Evolutionary conservation across 2,329 filamentous ascomycete species (phyloP).

Genomic region (Talaromyces rugulosus): DNA sequence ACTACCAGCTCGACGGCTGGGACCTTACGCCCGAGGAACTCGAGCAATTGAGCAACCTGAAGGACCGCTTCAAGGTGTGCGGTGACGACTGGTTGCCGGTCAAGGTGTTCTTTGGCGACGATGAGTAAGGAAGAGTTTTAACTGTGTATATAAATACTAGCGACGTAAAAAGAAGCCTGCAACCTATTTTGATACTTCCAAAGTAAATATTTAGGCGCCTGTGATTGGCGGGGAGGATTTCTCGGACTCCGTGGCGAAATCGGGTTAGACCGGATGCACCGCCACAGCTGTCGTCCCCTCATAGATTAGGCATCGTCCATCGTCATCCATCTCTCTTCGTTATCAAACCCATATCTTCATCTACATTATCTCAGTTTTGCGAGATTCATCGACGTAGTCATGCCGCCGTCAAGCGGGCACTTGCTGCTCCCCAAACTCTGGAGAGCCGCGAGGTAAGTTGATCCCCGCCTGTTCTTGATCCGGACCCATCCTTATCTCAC

Average conservation of each 20-base stretch:
- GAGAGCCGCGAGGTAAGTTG: slow-evolving; percentile 43
- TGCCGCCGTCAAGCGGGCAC: slow-evolving; percentile 48
- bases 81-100: slow-evolving; percentile 66
- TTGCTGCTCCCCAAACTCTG: slow-evolving; percentile 48
- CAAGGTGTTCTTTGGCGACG: slow-evolving; percentile 79
- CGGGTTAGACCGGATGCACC: slow-evolving; percentile 8
- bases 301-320: slow-evolving; percentile 23
- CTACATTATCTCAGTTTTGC: slow-evolving; percentile 7
- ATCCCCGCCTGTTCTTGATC: neutral
- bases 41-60: slow-evolving; percentile 61
- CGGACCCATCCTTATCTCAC: neutral
- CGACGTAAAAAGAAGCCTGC: neutral
- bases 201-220: neutral
- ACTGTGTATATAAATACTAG: neutral
- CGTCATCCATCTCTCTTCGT: slow-evolving; percentile 12
- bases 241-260: slow-evolving; percentile 3
- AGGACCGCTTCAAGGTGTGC: slow-evolving; percentile 79
- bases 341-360: slow-evolving; percentile 2
- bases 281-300: slow-evolving; percentile 12
- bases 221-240: neutral
- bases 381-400: slow-evolving; percentile 22
- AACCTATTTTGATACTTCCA: neutral
- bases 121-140: slow-evolving; percentile 54
- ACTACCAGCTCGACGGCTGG: slow-evolving; percentile 74
- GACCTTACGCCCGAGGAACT: slow-evolving; percentile 69